phyloP scores from a whole-genome alignment of 2,329 filamentous ascomycete genomes.

The Coleophoma cylindrospora region DNA sequence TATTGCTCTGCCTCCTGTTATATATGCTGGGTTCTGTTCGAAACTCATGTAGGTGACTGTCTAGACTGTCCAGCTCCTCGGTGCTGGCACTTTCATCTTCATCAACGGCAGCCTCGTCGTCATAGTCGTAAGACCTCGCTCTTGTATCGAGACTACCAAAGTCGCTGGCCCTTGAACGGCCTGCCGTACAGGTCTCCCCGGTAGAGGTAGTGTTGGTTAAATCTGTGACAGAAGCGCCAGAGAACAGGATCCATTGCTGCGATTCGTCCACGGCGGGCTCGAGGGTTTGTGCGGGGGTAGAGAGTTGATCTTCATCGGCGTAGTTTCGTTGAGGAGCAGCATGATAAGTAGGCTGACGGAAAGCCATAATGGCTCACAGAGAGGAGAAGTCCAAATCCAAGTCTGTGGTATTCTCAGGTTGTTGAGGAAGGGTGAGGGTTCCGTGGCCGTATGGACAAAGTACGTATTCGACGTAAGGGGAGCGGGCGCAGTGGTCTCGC shows the following conservation, averaged over 20 bases:
- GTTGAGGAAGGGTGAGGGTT: no score
- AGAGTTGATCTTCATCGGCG: conserved; percentile 17
- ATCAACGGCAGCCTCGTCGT: conserved; percentile 48
- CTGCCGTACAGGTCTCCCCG: conserved; percentile 60
- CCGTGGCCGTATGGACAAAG: neutral
- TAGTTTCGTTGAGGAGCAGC: conserved; percentile 39
- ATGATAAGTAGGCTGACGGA: conserved; percentile 54
- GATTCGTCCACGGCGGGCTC: conserved; percentile 56
- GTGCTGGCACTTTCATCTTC: conserved; percentile 56
- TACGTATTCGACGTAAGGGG: neutral
- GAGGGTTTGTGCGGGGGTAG: conserved; percentile 13
- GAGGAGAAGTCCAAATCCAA: neutral
- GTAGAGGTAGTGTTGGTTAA: conserved; percentile 63
- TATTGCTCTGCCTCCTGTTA: conserved; percentile 16
- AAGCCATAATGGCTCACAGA: conserved; percentile 40
- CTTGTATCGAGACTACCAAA: conserved; percentile 72
- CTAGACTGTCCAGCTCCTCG: conserved; percentile 83
- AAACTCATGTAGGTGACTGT: conserved; percentile 88
- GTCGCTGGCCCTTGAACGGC: conserved; percentile 71
- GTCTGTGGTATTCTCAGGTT: no score
- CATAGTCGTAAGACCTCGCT: conserved; percentile 52
- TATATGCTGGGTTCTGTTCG: conserved; percentile 47
- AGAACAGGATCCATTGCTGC: conserved; percentile 96
- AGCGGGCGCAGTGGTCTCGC: neutral
- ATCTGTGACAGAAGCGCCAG: conserved; percentile 65